Conservation (phyloP, 192 early-diverging fungal species). For the Gryganskiella cystojenkinii region DNA sequence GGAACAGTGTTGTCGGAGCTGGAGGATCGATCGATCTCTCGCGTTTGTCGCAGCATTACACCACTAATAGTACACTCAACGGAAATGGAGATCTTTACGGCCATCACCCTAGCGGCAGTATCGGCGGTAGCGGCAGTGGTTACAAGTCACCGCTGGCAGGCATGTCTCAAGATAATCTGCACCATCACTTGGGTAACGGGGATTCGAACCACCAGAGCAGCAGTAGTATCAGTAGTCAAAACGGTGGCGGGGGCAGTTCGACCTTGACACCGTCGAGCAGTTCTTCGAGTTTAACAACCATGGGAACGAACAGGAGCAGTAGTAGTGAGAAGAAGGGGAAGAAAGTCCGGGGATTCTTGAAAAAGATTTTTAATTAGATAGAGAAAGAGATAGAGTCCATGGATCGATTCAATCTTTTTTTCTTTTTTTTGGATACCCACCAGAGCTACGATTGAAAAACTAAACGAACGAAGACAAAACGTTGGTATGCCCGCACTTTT, state of each 20-base stretch:
- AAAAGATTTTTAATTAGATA: slow-evolving; percentile 44
- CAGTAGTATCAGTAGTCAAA: background rate
- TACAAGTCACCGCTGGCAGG: background rate
- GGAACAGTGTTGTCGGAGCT: background rate
- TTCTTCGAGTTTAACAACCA: slow-evolving; percentile 14
- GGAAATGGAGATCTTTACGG: background rate
- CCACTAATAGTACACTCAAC: background rate
- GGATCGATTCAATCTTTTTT: no score
- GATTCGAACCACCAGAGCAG: slow-evolving; percentile 10
- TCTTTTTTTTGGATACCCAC: no score
- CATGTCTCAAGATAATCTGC: background rate
- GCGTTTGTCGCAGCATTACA: no score
- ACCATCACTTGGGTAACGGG: background rate
- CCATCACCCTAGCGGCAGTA: background rate
- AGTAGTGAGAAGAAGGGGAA: slow-evolving; percentile 42
- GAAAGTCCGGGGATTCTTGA: slow-evolving; percentile 46
- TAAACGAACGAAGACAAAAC: no score
- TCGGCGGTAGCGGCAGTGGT: background rate
- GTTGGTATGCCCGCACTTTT: no score
- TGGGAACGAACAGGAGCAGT: slow-evolving; percentile 13
- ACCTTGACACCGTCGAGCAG: slow-evolving; percentile 18
- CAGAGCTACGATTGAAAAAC: no score
- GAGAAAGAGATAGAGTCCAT: no score
- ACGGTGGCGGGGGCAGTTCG: background rate
- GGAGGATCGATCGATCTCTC: no score